Percentiles rank a stretch among this genome's conserved stretches.
These are phyloP conservation scores for Tylopilus intermedius DNA, from an alignment of 768 basidiomycete species.

Conservation along the genomic window DNA sequence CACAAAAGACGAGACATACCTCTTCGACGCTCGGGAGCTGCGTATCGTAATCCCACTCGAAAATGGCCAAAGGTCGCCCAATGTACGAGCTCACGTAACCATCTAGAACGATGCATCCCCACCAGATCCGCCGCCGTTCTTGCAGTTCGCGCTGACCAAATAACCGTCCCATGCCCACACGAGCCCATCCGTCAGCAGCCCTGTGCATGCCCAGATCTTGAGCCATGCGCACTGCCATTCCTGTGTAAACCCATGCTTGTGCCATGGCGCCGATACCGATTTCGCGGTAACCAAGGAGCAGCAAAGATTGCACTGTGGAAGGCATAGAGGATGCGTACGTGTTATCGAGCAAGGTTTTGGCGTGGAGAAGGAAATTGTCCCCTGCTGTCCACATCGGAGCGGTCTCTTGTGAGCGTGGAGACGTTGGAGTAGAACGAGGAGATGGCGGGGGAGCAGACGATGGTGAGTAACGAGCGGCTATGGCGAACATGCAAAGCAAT, in stretches of 20 bases:
- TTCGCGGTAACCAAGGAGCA: constrained; percentile 80
- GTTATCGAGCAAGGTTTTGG: constrained; percentile 60
- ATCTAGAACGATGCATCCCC: constrained; percentile 73
- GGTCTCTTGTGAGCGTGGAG: constrained; percentile 38
- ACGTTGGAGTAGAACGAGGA: constrained; percentile 27
- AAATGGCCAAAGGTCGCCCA: constrained; percentile 70
- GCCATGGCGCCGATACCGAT: constrained; percentile 88
- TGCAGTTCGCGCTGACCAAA: constrained; percentile 61
- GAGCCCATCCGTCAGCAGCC: constrained; percentile 72
- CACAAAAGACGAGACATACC: constrained; percentile 28
- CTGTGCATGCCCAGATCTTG: constrained; percentile 85
- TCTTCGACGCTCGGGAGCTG: constrained; percentile 57
- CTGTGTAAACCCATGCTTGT: constrained; percentile 79
- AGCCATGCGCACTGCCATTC: constrained; percentile 91
- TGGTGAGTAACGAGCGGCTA: constrained; percentile 68
- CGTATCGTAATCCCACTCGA: constrained; percentile 74
- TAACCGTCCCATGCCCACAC: constrained; percentile 50
- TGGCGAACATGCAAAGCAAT: constrained; percentile 77
- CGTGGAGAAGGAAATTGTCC: constrained; percentile 62
- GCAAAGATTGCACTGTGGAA: constrained; percentile 71
- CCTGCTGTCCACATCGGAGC: constrained; percentile 78
- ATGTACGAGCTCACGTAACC: constrained; percentile 78
- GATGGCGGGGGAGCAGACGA: constrained; percentile 23
- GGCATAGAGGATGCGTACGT: constrained; percentile 69
- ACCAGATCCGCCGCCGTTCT: constrained; percentile 73